These are phyloP conservation scores for Trichophyton simii DNA, from an alignment of 2,329 filamentous ascomycete genomes.

Conservation along the genomic window DNA sequence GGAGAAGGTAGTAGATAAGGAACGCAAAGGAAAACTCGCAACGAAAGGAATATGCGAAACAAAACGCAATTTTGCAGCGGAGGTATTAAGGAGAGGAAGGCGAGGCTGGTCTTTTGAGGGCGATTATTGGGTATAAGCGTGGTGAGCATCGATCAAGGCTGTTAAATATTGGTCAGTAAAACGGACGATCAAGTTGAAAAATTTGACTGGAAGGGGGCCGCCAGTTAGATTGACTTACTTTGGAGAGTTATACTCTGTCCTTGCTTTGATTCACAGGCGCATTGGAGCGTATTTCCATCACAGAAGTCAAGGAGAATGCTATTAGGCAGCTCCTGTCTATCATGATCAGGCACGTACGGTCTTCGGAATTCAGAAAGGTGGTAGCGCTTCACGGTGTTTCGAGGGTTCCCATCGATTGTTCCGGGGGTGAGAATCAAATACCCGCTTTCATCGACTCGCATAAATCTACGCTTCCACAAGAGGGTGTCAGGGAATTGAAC, in stretches of 20 bases:
- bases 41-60: neutral
- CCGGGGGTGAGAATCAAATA: slow-evolving; percentile 68
- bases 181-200: neutral
- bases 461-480: slow-evolving; percentile 86
- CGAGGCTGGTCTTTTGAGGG: neutral
- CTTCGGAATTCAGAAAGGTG: slow-evolving; percentile 71
- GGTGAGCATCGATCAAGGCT: slow-evolving; percentile 8
- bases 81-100: neutral
- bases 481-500: slow-evolving; percentile 94
- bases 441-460: slow-evolving; percentile 72
- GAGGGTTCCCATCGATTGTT: slow-evolving; percentile 47
- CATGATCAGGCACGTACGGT: slow-evolving; percentile 76
- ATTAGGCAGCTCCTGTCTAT: slow-evolving; percentile 83
- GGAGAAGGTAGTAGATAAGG: neutral
- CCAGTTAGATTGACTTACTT: slow-evolving; percentile 27
- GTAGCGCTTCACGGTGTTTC: slow-evolving; percentile 61
- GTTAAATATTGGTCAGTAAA: neutral
- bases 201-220: neutral
- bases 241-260: slow-evolving; percentile 41
- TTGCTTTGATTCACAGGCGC: slow-evolving; percentile 46
- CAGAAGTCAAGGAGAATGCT: slow-evolving; percentile 56
- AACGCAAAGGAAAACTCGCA: neutral
- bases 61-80: neutral
- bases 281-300: slow-evolving; percentile 51
- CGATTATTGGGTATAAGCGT: slow-evolving; percentile 2